These are phyloP conservation scores for Acanthochlamys bracteata DNA, from an alignment of 106 monocot genomes.

Conservation along the genomic window DNA sequence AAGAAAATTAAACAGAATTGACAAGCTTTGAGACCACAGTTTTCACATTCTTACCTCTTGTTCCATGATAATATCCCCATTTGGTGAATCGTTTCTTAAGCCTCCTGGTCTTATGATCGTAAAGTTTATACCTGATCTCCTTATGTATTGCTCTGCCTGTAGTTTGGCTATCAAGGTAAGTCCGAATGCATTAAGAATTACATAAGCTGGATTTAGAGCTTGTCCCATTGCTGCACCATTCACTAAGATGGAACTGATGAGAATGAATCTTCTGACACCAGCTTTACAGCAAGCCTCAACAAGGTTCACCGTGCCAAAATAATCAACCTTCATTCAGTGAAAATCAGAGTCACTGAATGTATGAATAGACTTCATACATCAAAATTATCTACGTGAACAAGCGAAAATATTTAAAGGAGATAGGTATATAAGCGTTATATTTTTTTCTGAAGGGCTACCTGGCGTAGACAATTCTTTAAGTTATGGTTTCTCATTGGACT, in stretches of 20 bases:
- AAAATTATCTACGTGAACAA: neutral
- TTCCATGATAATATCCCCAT: constrained; percentile 65
- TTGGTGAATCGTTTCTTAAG: constrained; percentile 46
- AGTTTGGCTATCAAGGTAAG: constrained; percentile 72
- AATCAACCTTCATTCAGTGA: constrained; percentile 39
- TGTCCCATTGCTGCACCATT: constrained; percentile 88
- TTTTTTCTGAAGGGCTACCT: too few relatives aligned
- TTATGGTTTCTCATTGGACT: too few relatives aligned
- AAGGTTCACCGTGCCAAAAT: constrained; percentile 76
- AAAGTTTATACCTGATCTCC: constrained; percentile 65
- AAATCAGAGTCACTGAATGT: neutral
- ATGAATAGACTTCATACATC: too few relatives aligned
- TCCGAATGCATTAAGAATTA: constrained; percentile 59
- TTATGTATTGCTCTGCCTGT: constrained; percentile 61
- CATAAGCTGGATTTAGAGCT: constrained; percentile 65
- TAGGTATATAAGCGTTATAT: neutral
- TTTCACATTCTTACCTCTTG: constrained; percentile 34
- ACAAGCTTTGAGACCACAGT: too few relatives aligned
- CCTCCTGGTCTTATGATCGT: constrained; percentile 78
- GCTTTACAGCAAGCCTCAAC: constrained; percentile 63
- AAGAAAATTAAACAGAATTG: too few relatives aligned
- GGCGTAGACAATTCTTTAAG: too few relatives aligned
- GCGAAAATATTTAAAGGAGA: neutral
- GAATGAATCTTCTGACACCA: constrained; percentile 62
- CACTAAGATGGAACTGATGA: constrained; percentile 72